phyloP scores from a whole-genome alignment of 2,329 filamentous ascomycete species.

The Alternaria rosae region DNA sequence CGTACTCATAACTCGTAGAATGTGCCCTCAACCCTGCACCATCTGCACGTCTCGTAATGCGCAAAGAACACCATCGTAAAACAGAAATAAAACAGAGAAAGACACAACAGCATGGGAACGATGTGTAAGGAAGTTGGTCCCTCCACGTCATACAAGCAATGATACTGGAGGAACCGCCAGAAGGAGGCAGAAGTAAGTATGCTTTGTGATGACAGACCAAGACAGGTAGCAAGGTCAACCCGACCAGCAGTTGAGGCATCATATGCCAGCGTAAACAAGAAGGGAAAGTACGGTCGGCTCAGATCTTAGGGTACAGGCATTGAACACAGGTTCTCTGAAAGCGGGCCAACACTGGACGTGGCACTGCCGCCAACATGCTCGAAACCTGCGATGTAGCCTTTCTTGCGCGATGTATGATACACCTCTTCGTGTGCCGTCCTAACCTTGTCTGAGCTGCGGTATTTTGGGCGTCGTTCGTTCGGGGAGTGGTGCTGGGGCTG shows the following conservation, averaged over 20 bases:
- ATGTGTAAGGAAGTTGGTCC: conserved; percentile 27
- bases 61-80: conserved; percentile 14
- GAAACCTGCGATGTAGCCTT: conserved; percentile 19
- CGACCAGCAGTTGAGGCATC: conserved; percentile 6
- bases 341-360: conserved; percentile 29
- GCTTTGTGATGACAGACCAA: conserved; percentile 23
- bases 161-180: conserved; percentile 23
- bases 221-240: conserved; percentile 4
- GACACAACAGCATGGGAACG: conserved; percentile 4
- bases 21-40: conserved; percentile 29
- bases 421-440: conserved; percentile 20
- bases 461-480: conserved; percentile 34
- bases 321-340: conserved; percentile 26
- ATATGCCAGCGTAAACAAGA: not conserved
- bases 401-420: conserved; percentile 22
- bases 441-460: conserved; percentile 22
- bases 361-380: conserved; percentile 21
- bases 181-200: conserved; percentile 39
- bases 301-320: conserved; percentile 11
- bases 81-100: conserved; percentile 10
- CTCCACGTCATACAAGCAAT: conserved; percentile 37
- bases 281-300: conserved; percentile 6
- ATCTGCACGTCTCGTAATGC: conserved; percentile 29
- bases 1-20: conserved; percentile 20
- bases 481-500: not conserved